Evolutionary conservation across 2,329 filamentous ascomycete species (phyloP), one percentile per base, ranked within the genome.

Genomic region (Fusarium bactridioides): DNA sequence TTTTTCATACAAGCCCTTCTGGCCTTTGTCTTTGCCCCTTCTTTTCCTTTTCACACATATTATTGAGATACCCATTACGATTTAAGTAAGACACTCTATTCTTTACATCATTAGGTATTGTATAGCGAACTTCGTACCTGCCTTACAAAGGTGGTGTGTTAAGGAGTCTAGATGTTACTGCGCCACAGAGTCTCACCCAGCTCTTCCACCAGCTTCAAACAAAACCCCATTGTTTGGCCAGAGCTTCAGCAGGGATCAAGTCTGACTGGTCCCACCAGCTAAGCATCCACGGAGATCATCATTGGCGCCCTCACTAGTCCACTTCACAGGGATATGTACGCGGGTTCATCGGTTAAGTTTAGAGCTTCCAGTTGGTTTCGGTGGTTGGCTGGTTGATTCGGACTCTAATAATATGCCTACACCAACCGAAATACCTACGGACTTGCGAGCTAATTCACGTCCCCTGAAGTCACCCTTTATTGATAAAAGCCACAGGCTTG

Each of bases 231-330:
- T 59, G 51, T 61, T 67, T 74, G 62, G 62, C 55, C 55, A 68
- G 70, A 74, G 67, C 70, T 64, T 71, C 70, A 72, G 47, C 70
- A 71, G 58, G 70, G 70, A 55, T 71, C 45, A 44, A 40, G 56
- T 55, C 19, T 50, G 23, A 60, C 51, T 43, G 27, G 37, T 60
- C 35, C 53, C 67, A 45, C 57, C 29, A 48, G 35, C 29, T 59
- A 50, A 41, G 35, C 61, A 54, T 27, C 23, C 7, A n/a, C 15
- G 19, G 50, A 27, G 25, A 18, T 51, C 51, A 61, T 58, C 50
- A 68, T 75, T 76, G 74, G 72, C 64, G 66, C 60, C 55, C 65
- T 55, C 51, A 61, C 58, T 62, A 41, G 43, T 25, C 69, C 54
- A 54, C 58, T 44, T 38, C 47, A 48, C 70, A 73, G 64, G 74